A percentile compares a stretch with the other conserved stretches of the same genome.
Conservation (phyloP, 208 protist genomes). For the Plasmodiophora brassicae region DNA sequence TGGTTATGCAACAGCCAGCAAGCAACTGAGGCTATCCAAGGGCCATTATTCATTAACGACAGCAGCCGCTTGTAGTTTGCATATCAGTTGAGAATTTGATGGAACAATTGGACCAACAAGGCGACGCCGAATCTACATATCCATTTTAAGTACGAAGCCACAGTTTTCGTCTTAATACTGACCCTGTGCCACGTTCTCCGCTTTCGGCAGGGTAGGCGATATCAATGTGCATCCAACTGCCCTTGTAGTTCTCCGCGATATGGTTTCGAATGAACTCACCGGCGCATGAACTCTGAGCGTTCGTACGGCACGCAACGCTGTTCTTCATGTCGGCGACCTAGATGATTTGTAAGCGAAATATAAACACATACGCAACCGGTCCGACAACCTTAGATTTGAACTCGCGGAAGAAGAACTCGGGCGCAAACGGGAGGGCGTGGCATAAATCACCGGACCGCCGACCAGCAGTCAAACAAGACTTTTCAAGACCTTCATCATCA, state of each 20-base stretch:
- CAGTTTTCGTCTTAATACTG: no score
- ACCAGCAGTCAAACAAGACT: background rate
- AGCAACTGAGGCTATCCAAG: no score
- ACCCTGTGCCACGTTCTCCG: constrained; percentile 24
- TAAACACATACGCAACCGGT: no score
- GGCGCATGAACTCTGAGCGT: constrained; percentile 31
- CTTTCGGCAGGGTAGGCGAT: background rate
- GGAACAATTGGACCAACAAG: no score
- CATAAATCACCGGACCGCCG: background rate
- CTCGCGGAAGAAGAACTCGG: constrained; percentile 15
- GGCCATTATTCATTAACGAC: no score
- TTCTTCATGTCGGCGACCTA: constrained; percentile 36
- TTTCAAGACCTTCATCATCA: background rate
- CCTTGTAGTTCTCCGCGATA: background rate
- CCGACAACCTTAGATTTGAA: background rate
- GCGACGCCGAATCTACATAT: no score
- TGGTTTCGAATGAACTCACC: constrained; percentile 10
- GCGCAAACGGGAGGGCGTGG: constrained; percentile 6
- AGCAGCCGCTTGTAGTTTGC: no score
- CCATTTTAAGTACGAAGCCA: no score
- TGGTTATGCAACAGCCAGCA: no score
- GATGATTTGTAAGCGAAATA: no score
- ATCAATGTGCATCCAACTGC: constrained; percentile 33
- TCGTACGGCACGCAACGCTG: background rate
- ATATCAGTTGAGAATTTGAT: no score